Conservation (phyloP, 169 alveolate genomes). For the Amoebophrya sp. region DNA sequence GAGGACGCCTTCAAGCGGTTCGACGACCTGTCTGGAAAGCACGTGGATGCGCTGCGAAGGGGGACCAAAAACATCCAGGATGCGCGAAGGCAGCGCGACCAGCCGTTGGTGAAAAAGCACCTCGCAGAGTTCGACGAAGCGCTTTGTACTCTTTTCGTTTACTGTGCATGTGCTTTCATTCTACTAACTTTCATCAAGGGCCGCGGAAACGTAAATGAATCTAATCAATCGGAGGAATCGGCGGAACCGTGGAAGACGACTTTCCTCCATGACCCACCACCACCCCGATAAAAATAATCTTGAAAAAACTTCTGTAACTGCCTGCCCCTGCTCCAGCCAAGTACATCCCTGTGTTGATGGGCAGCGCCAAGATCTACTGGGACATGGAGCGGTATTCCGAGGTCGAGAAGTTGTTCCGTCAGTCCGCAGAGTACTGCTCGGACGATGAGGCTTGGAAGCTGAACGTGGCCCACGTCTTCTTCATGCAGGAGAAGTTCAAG, state of each 20-base stretch:
- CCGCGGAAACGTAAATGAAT: not conserved
- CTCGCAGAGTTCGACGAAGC: constrained; percentile 27
- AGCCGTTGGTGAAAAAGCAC: constrained; percentile 26
- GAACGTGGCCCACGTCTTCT: constrained; percentile 72
- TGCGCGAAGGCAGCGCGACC: constrained; percentile 23
- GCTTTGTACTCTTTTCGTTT: too few relatives aligned
- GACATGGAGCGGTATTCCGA: constrained; percentile 59
- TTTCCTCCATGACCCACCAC: too few relatives aligned
- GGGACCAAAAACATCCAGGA: constrained; percentile 34
- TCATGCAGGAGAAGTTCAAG: constrained; percentile 64
- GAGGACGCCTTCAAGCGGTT: constrained; percentile 68
- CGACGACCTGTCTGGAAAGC: constrained; percentile 52
- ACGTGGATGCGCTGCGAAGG: not conserved
- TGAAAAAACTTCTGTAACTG: too few relatives aligned
- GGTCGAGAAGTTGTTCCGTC: constrained; percentile 71
- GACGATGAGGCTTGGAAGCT: constrained; percentile 80
- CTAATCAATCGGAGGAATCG: too few relatives aligned
- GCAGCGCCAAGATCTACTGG: constrained; percentile 79
- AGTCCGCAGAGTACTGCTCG: constrained; percentile 70
- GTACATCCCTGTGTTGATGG: constrained; percentile 72
- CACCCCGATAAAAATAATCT: too few relatives aligned
- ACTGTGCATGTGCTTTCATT: too few relatives aligned
- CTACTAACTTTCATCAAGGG: not conserved
- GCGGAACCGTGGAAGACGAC: too few relatives aligned
- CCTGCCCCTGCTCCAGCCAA: constrained; percentile 45